Conservation (phyloP, 352 stramenopile genomes). For the Globisporangium paddicum region DNA sequence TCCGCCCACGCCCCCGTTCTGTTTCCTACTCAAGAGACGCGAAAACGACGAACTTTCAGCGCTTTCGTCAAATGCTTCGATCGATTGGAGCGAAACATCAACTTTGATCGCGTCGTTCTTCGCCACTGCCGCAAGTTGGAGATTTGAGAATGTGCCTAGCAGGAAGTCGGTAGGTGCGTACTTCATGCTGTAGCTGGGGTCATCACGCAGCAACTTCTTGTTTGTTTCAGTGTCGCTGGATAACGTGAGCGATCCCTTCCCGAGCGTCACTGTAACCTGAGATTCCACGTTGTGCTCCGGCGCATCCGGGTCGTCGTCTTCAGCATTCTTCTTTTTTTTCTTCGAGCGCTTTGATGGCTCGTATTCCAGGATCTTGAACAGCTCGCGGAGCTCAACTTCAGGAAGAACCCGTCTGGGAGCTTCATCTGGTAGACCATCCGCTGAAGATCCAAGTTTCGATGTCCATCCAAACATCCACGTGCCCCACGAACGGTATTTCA, state of each 20-base stretch:
- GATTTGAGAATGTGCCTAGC: conserved; percentile 68
- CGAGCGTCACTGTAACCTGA: conserved; percentile 64
- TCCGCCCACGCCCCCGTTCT: conserved; percentile 24
- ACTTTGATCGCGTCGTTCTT: conserved; percentile 70
- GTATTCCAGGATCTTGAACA: conserved; percentile 88
- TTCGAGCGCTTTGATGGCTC: conserved; percentile 67
- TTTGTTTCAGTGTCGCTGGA: conserved; percentile 74
- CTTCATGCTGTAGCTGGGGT: conserved; percentile 55
- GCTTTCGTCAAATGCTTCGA: conserved; percentile 85
- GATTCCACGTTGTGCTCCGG: conserved; percentile 49
- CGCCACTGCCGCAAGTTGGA: conserved; percentile 67
- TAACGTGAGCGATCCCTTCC: conserved; percentile 71
- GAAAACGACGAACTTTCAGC: conserved; percentile 82
- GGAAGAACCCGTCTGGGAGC: conserved; percentile 47
- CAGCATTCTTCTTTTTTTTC: conserved; percentile 33
- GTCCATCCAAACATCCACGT: conserved; percentile 87
- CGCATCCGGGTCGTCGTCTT: conserved; percentile 17
- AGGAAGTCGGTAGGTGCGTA: conserved; percentile 77
- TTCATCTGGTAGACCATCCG: conserved; percentile 22
- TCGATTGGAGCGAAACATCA: conserved; percentile 81
- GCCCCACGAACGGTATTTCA: conserved; percentile 75
- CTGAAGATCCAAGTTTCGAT: conserved; percentile 46
- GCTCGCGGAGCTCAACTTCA: conserved; percentile 76
- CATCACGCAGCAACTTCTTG: conserved; percentile 50
- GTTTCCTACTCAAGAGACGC: conserved; percentile 69